A percentile compares a stretch with the other conserved stretches of the same genome.
Conservation (phyloP, 2,329 filamentous ascomycete species). For the Aspergillus viridinutans region DNA sequence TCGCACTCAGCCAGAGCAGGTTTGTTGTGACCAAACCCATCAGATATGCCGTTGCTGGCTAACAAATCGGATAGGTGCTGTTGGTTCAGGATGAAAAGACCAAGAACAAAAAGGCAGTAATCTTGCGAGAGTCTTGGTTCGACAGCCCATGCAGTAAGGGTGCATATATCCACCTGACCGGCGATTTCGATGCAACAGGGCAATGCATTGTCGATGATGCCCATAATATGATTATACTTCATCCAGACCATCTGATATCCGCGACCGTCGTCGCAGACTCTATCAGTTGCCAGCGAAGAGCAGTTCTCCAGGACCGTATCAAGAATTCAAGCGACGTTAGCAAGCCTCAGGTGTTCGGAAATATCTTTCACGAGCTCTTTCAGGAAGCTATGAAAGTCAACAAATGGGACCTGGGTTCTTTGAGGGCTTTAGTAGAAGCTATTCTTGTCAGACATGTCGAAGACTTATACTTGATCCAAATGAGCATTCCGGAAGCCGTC, state of each 20-base stretch:
- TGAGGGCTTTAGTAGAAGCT: constrained; percentile 62
- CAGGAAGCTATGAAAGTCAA: constrained; percentile 84
- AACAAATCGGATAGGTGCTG: constrained; percentile 57
- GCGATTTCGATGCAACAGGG: constrained; percentile 64
- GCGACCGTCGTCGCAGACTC: constrained; percentile 96
- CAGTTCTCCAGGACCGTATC: constrained; percentile 89
- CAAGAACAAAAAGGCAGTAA: constrained; percentile 62
- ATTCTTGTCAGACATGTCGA: constrained; percentile 77
- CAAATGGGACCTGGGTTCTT: constrained; percentile 67
- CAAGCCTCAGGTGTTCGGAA: constrained; percentile 82
- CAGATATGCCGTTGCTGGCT: constrained; percentile 10
- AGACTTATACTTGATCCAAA: constrained; percentile 81
- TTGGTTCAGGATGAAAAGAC: constrained; percentile 75
- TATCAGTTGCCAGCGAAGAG: constrained; percentile 82
- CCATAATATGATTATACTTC: constrained; percentile 81
- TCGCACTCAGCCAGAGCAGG: constrained; percentile 65
- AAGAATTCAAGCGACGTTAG: constrained; percentile 82
- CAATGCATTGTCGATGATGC: constrained; percentile 79
- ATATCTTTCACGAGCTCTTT: constrained; percentile 90
- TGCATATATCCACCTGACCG: constrained; percentile 82
- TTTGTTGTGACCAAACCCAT: constrained; percentile 36
- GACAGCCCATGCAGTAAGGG: constrained; percentile 71
- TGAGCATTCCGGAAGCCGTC: constrained; percentile 66
- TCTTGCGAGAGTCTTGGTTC: constrained; percentile 80
- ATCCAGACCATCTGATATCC: constrained; percentile 93